Base-by-base conservation (phyloP, 75 land plant species). In the Ceratopteris richardii region DNA sequence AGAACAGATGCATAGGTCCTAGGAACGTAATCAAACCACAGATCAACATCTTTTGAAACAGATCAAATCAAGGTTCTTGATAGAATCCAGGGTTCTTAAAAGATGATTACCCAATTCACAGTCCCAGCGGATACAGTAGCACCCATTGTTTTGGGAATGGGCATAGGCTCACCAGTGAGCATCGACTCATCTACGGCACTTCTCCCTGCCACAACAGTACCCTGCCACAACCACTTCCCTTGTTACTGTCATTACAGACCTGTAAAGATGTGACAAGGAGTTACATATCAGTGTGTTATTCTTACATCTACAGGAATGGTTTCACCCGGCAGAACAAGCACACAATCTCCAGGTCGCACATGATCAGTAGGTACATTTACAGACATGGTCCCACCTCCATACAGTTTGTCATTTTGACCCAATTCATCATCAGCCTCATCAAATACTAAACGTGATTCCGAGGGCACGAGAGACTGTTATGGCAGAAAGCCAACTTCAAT, bases 131-230 rank as follows among this genome's bases (percentile, higher is more conserved):
- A 95, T 47, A 95, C 96, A 22, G 33, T 26, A 40, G 72, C 63
- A 26, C 99, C 99, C 27, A 50, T 54, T 43, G 74, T 77, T 58
- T 95, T 95, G 28, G 75, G 63, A 50, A 95, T 88, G 40, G 94
- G 99, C 64, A 95, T 68, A 21, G 97, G 86, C 63, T 95, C 99
- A 44, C 99, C 99, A 7, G 97, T 84, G 20, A 95, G 88, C 97
- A 90, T 95, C 56, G 99, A 92, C 64, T 95, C 99, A 69, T 95
- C 99, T 52, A 90, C 99, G 17, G 81, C 79, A 78, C 99, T 90
- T 60, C 78, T 81, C 24, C 99, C 99, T 37, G 79, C 69, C 66
- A 85, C 58, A 27, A 94, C 91, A 46, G 56, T 79, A 13, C 98
- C 95, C 95, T 89, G 77, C 17, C 51, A 33, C 39, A 29, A 13